These are phyloP conservation scores for Chlorella variabilis DNA, from an alignment of 163 green algal species.

Conservation along the genomic window DNA sequence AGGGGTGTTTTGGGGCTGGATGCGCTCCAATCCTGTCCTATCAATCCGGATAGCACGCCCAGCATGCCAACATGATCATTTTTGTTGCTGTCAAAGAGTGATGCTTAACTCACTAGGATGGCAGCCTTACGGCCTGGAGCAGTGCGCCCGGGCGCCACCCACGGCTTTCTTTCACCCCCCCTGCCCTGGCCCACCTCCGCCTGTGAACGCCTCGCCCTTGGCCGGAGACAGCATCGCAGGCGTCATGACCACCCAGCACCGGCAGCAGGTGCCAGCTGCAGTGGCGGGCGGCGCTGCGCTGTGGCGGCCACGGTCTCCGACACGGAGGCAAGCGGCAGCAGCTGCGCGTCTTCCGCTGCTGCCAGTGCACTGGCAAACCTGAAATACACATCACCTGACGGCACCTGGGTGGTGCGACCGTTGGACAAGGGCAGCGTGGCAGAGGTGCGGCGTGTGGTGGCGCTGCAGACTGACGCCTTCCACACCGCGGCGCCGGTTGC, in stretches of 20 bases:
- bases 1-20: no score
- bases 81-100: no score
- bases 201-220: no score
- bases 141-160: no score
- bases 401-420: slow-evolving; percentile 25
- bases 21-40: no score
- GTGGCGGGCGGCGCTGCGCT: background rate
- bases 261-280: background rate
- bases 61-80: no score
- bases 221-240: no score
- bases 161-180: no score
- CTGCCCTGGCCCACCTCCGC: no score
- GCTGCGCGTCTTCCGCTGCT: background rate
- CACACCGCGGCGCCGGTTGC: slow-evolving; percentile 19
- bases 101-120: no score
- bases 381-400: slow-evolving; percentile 21
- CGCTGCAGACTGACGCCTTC: slow-evolving; percentile 38
- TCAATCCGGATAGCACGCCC: no score
- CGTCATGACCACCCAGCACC: background rate
- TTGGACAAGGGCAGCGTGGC: slow-evolving; percentile 27
- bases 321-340: background rate
- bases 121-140: no score
- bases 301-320: background rate
- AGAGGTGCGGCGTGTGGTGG: slow-evolving; percentile 32
- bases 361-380: background rate